Base-by-base conservation (phyloP, 352 stramenopile species). In the Blastocystis sp. region DNA sequence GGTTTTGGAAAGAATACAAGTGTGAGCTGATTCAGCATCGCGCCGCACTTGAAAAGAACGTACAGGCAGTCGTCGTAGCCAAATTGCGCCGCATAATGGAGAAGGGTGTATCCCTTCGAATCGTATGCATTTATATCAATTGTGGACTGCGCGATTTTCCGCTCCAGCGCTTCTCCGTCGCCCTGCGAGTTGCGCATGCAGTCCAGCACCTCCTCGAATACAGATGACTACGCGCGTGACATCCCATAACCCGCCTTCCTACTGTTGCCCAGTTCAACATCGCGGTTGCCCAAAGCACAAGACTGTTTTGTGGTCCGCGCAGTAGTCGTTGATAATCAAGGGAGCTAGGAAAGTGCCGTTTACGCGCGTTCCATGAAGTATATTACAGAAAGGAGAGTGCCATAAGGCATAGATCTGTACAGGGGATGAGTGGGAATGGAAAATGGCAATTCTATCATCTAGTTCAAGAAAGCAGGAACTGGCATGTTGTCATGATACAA, bases 41-140 rank as follows among this genome's bases (percentile, higher is more conserved):
- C 74, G 40, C 74, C 74, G 23, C 52, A 84, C 48, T 84, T 53
- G 69, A 84, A 84, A 53, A 84, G 53, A 53, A 62, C 60, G 52
- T 84, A 84, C 59, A 84, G 19, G 48, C 52, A 70, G 28, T 84
- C 74, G 56, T 84, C 74, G 66, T 56, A 84, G 48, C 74, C 74
- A 23, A 67, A 28, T 4, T 21, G 45, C 19, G 74, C 74, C n/a
- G 74, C 74, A 66, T 67, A 59, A 84, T 84, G 74, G 34, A 84
- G 66, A 52, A 84, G 74, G 28, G 74, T 84, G 40, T 52, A 48
- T 38, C 74, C 74, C n/a, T 38, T 52, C 17, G 53, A 67, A 43
- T 84, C 74, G 45, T 84, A 84, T 17, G 74, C 74, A 69, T 84
- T 84, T 19, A 84, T 69, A 84, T 84, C 74, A 56, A 84, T 53